Conservation (phyloP, 1,139 yeast genomes). For the Scheffersomyces titani region DNA sequence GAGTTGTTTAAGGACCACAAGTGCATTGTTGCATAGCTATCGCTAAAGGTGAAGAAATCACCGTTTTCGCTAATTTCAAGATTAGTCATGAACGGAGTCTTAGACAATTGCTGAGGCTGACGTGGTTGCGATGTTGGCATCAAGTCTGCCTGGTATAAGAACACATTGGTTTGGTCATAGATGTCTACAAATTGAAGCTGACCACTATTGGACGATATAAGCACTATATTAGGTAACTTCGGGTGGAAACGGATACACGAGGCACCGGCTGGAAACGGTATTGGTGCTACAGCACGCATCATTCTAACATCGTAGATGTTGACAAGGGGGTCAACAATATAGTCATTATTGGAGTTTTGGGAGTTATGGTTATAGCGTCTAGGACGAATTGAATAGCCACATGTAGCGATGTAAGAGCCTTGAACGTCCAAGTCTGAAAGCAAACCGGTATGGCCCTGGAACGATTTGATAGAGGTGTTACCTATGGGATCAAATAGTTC, state of each 20-base stretch:
- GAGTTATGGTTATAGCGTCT: conserved; percentile 20
- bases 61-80: conserved; percentile 79
- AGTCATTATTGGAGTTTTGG: conserved; percentile 18
- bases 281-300: conserved; percentile 73
- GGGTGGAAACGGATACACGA: conserved; percentile 85
- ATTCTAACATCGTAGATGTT: conserved; percentile 79
- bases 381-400: conserved; percentile 71
- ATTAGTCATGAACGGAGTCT: conserved; percentile 42
- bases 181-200: conserved; percentile 85
- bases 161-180: conserved; percentile 69
- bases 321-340: conserved; percentile 72
- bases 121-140: conserved; percentile 25
- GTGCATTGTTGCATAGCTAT: conserved; percentile 63
- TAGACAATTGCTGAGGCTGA: conserved; percentile 2
- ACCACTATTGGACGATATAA: conserved; percentile 76
- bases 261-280: conserved; percentile 91
- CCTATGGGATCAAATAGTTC: conserved; percentile 77
- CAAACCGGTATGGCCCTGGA: conserved; percentile 74
- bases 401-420: conserved; percentile 76
- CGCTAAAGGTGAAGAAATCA: conserved; percentile 71
- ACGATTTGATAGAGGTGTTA: conserved; percentile 54
- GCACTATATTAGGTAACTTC: conserved; percentile 73
- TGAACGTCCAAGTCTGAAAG: conserved; percentile 77
- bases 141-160: conserved; percentile 63
- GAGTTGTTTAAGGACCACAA: conserved; percentile 66